A percentile compares a stretch with the other conserved stretches of the same genome.
Evolutionary conservation across 208 protist genomes (phyloP).

Genomic region (Entamoeba nuttalli): DNA sequence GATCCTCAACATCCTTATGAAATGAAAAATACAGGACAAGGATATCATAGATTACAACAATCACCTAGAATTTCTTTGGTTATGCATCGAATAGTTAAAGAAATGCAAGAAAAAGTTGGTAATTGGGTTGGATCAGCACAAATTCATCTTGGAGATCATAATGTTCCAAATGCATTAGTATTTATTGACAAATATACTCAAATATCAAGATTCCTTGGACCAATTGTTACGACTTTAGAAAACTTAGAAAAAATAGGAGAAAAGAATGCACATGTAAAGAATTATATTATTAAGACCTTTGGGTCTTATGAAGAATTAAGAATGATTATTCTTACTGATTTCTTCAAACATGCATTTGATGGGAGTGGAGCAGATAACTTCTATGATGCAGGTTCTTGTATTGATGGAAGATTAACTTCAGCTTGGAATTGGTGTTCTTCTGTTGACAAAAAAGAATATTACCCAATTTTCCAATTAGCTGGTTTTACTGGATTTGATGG

Average conservation of each 20-base stretch:
- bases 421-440: not conserved
- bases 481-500: not conserved
- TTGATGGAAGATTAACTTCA: not conserved
- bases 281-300: not conserved
- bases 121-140: not conserved
- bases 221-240: not conserved
- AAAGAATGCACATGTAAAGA: not conserved
- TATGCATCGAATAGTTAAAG: not conserved
- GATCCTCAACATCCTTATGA: not conserved
- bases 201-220: not conserved
- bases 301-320: not conserved
- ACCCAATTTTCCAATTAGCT: not conserved
- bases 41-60: not conserved
- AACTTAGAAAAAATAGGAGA: not conserved
- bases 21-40: not conserved
- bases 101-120: not conserved
- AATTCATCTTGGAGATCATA: not conserved
- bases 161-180: not conserved
- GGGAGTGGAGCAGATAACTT: not conserved
- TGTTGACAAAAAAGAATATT: not conserved
- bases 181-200: not conserved
- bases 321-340: not conserved
- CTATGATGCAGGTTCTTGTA: not conserved
- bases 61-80: not conserved
- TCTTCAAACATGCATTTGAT: not conserved